Percentiles rank a stretch among this genome's conserved stretches.
Conservation (phyloP, 257 asterid genomes). For the Gardenia jasminoides region DNA sequence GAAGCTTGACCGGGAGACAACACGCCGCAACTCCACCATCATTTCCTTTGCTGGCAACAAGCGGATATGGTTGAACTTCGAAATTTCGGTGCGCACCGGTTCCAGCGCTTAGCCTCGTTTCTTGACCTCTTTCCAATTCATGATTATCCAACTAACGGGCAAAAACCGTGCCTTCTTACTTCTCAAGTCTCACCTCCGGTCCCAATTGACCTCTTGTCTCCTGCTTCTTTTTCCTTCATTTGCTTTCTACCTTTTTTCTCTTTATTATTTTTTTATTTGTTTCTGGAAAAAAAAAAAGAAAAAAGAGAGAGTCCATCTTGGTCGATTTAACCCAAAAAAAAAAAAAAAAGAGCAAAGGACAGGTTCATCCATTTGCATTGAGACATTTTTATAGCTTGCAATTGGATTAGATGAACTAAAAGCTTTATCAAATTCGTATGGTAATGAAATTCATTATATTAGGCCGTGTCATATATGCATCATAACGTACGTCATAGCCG, state of each 20-base stretch:
- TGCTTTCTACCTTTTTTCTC: background rate
- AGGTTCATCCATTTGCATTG: background rate
- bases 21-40: slow-evolving; percentile 5
- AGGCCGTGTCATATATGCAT: no score
- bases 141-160: background rate
- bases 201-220: background rate
- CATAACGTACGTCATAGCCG: no score
- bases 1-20: background rate
- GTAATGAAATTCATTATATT: no score
- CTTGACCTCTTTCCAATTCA: background rate
- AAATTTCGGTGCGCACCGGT: background rate
- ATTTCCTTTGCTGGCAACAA: slow-evolving; percentile 3
- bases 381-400: no score
- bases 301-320: no score
- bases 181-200: background rate
- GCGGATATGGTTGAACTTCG: no score
- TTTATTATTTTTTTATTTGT: background rate
- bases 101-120: background rate
- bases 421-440: no score
- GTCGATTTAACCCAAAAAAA: background rate
- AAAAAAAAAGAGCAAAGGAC: no score
- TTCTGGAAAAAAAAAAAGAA: no score
- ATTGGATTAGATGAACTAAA: no score
- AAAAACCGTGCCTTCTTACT: background rate
- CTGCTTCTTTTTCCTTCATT: background rate